Evolutionary conservation across 176 grass and related monocot genomes (phyloP).

Genomic region (Triticum urartu): DNA sequence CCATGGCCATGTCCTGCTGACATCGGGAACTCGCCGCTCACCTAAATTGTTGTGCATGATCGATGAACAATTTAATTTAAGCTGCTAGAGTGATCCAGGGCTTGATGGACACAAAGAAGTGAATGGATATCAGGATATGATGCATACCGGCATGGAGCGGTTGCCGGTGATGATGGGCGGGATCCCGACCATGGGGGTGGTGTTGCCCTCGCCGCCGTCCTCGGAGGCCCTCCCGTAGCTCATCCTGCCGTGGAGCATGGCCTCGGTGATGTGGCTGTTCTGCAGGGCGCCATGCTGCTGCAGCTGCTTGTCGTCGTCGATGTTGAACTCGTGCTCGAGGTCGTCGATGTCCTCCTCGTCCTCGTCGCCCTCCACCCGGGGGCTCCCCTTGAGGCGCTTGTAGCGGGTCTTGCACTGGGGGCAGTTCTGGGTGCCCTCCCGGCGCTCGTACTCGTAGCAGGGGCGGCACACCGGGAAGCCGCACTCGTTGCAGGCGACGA

Average conservation of each 20-base stretch:
- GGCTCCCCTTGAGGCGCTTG: constrained; percentile 98
- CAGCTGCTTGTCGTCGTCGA: constrained; percentile 60
- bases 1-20: constrained; percentile 50
- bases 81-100: too few species aligned
- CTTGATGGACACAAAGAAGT: not conserved
- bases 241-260: constrained; percentile 94
- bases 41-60: constrained; percentile 36
- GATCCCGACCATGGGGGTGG: constrained; percentile 44
- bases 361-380: constrained; percentile 71
- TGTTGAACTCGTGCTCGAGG: constrained; percentile 93
- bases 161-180: constrained; percentile 88
- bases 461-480: constrained; percentile 96
- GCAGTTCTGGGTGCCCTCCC: constrained; percentile 94
- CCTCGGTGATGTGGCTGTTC: constrained; percentile 78
- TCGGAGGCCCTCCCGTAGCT: constrained; percentile 78
- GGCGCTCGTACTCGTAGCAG: constrained; percentile 97
- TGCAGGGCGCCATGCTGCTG: constrained; percentile 21
- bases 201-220: constrained; percentile 57
- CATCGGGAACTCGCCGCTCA: constrained; percentile 76
- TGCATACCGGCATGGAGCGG: constrained; percentile 67
- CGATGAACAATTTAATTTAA: not conserved
- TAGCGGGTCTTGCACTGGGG: constrained; percentile 99
- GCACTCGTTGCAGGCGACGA: constrained; percentile 97
- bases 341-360: constrained; percentile 96
- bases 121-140: not conserved